Evolutionary conservation across 768 basidiomycete genomes (phyloP), one percentile per base, ranked within the genome.

Genomic region (Myochromella boudieri): DNA sequence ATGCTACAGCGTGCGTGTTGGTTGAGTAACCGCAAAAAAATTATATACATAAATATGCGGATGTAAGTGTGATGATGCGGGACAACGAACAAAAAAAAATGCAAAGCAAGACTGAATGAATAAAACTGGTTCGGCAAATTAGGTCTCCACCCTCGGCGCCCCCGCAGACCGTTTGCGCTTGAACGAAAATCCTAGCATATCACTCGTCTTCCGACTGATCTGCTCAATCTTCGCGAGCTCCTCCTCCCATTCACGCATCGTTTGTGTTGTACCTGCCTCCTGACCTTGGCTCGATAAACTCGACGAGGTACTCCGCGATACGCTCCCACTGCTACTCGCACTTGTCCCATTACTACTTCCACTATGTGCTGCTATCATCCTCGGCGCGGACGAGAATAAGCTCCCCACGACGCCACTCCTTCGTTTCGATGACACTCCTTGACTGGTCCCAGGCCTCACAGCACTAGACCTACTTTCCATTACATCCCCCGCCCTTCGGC

Each of bases 201-300:
- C 73, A 48, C 74, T 79, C 37, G 70, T 72, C 56, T 68, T 64
- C 36, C 76, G 77, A 65, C 80, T 85, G 63, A 68, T 69, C 55
- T 71, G 66, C 66, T 89, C 87, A 54, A 90, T 87, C 51, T 78
- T 74, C 49, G 74, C 80, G 36, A 89, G 73, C 69, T 90, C 87
- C 61, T 80, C 81, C 64, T 91, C 89, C 88, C 89, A 91, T 53
- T 83, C 88, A 44, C 72, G 69, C 60, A 81, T 69, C 33, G 74
- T 71, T 52, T 68, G 56, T 49, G 67, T 57, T 40, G 63, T 52
- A 48, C 67, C 56, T 47, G 65, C 56, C 36, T 64, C 56, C 60
- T 54, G 54, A 33, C 49, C 55, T 29, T 60, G 57, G 46, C 62
- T 64, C 28, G 66, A 66, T 12, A 49, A 49, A 41, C 58, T 64